These are phyloP conservation scores for Cicer yamashitae DNA, from an alignment of 306 rosid species.

Conservation along the genomic window DNA sequence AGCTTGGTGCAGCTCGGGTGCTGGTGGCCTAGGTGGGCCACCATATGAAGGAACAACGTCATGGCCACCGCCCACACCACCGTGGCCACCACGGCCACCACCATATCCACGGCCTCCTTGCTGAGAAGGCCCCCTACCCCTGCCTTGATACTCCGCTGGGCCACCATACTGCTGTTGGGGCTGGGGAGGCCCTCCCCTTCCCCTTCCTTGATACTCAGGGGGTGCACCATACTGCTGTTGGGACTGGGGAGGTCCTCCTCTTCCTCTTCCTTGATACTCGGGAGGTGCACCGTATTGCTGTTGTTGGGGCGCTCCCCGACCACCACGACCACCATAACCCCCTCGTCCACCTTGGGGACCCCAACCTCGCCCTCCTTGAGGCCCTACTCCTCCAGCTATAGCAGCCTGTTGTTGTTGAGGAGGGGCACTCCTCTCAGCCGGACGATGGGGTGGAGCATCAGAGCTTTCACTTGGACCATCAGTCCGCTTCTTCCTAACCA, in stretches of 20 bases:
- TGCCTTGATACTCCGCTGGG: conserved; percentile 70
- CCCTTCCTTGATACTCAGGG: conserved; percentile 81
- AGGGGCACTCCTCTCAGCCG: conserved; percentile 61
- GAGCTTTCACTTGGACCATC: conserved; percentile 71
- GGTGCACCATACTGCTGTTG: conserved; percentile 74
- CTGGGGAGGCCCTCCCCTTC: conserved; percentile 80
- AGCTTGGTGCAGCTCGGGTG: conserved; percentile 99
- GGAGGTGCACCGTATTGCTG: conserved; percentile 68
- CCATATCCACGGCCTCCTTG: conserved; percentile 77
- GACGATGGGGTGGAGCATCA: conserved; percentile 53
- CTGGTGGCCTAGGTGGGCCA: conserved; percentile 70
- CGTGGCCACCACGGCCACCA: conserved; percentile 55
- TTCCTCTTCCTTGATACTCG: conserved; percentile 57
- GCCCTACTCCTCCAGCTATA: conserved; percentile 57
- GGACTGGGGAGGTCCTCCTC: not conserved
- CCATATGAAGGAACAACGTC: conserved; percentile 67
- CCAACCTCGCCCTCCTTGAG: conserved; percentile 77
- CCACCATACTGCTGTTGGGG: conserved; percentile 68
- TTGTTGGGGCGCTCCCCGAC: conserved; percentile 68
- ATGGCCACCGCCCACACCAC: conserved; percentile 53
- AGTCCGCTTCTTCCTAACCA: conserved; percentile 82
- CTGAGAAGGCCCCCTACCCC: conserved; percentile 82
- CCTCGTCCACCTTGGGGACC: conserved; percentile 67
- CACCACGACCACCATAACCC: conserved; percentile 57
- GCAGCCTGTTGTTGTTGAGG: conserved; percentile 62